phyloP scores from a whole-genome alignment of 2,329 filamentous ascomycete genomes.

The Botryotinia calthae region DNA sequence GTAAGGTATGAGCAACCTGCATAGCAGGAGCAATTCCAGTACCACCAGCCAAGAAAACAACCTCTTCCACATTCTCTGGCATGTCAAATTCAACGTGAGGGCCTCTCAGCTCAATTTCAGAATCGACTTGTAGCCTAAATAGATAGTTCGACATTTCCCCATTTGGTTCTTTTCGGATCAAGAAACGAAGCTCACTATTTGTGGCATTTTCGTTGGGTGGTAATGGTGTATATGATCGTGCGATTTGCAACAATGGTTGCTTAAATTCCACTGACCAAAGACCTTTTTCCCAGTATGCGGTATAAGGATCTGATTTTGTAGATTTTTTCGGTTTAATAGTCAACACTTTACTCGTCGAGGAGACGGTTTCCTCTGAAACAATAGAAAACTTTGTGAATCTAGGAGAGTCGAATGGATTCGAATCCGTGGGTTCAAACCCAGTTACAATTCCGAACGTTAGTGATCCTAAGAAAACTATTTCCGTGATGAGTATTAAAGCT shows the following conservation, averaged over 20 bases:
- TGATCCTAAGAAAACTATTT: background rate
- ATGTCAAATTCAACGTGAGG: slow-evolving; percentile 69
- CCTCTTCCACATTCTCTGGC: slow-evolving; percentile 48
- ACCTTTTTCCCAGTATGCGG: slow-evolving; percentile 56
- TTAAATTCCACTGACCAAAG: slow-evolving; percentile 91
- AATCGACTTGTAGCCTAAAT: slow-evolving; percentile 58
- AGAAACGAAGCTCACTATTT: slow-evolving; percentile 59
- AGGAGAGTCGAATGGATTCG: slow-evolving; percentile 50
- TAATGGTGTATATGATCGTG: slow-evolving; percentile 85
- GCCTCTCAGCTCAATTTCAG: slow-evolving; percentile 72
- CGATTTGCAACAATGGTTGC: slow-evolving; percentile 91
- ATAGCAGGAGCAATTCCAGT: slow-evolving; percentile 90
- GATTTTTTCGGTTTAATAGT: slow-evolving; percentile 51
- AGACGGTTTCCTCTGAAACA: slow-evolving; percentile 58
- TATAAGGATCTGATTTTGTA: slow-evolving; percentile 38
- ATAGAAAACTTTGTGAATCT: slow-evolving; percentile 67
- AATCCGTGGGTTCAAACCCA: background rate
- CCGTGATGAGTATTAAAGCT: background rate
- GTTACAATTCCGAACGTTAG: background rate
- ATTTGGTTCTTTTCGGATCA: slow-evolving; percentile 72
- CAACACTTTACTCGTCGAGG: slow-evolving; percentile 66
- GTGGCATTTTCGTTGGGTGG: slow-evolving; percentile 49
- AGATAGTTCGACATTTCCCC: slow-evolving; percentile 89
- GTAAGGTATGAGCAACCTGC: slow-evolving; percentile 68
- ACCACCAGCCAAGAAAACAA: slow-evolving; percentile 79